A percentile compares a stretch with the other conserved stretches of the same genome.
Evolutionary conservation across 116 monocot genomes (phyloP).

Genomic region (Iris pallida): DNA sequence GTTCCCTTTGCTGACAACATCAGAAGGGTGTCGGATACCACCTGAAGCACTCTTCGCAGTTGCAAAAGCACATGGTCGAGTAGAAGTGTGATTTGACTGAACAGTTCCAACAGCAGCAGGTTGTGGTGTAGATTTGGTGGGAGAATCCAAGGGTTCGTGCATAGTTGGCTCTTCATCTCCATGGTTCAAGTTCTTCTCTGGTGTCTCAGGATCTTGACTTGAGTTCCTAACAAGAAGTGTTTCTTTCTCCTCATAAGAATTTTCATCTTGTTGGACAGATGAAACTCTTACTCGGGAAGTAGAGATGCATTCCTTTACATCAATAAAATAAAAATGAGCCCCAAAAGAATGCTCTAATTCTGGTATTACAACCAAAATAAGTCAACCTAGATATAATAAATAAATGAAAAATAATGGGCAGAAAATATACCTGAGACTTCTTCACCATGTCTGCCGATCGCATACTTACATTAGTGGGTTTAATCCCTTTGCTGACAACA

Average conservation of each 20-base stretch:
- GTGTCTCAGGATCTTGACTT: conserved; percentile 8
- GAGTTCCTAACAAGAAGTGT: conserved; percentile 7
- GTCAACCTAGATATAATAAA: too few relatives aligned
- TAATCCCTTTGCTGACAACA: conserved; percentile 25
- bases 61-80: conserved; percentile 38
- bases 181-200: conserved; percentile 3
- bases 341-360: too few relatives aligned
- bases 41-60: conserved; percentile 31
- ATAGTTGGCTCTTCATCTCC: conserved; percentile 1
- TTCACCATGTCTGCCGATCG: conserved; percentile 9
- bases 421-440: conserved; percentile 23
- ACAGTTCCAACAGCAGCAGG: conserved; percentile 4
- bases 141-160: conserved; percentile 8
- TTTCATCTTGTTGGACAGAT: conserved; percentile 1
- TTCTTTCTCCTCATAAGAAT: conserved; percentile 11
- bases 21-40: background rate
- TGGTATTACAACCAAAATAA: too few relatives aligned
- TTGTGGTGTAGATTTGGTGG: conserved; percentile 10
- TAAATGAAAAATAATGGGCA: background rate
- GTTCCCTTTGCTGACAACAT: conserved; percentile 22
- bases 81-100: conserved; percentile 12
- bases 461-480: conserved; percentile 18
- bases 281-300: too few relatives aligned
- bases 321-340: too few relatives aligned
- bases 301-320: too few relatives aligned